phyloP scores from a whole-genome alignment of 148 eudicot species.

The Diospyros lotus region DNA sequence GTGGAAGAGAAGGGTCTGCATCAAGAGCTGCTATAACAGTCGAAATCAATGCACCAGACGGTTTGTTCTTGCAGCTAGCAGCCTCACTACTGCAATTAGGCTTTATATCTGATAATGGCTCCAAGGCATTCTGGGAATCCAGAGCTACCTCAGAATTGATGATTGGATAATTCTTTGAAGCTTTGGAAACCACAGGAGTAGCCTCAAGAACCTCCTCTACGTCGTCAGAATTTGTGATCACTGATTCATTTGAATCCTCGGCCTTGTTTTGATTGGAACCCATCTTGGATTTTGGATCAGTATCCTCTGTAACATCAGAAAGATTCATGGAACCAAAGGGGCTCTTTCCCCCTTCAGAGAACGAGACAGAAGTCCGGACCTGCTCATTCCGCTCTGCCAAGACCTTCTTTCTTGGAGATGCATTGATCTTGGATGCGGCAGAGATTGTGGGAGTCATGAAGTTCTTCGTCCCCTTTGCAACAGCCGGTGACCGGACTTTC shows the following conservation, averaged over 20 bases:
- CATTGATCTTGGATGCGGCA: slow-evolving; percentile 78
- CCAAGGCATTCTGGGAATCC: slow-evolving; percentile 19
- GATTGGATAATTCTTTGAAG: slow-evolving; percentile 21
- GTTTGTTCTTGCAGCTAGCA: slow-evolving; percentile 14
- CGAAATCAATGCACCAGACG: slow-evolving; percentile 25
- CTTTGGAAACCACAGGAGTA: slow-evolving; percentile 19
- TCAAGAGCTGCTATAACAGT: slow-evolving; percentile 58
- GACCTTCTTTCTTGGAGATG: slow-evolving; percentile 81
- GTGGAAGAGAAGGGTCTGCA: slow-evolving; percentile 63
- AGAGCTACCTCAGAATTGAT: slow-evolving; percentile 37
- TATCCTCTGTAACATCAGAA: slow-evolving; percentile 24
- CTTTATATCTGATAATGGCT: slow-evolving; percentile 20
- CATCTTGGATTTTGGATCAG: slow-evolving; percentile 17
- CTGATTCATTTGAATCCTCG: slow-evolving; percentile 6
- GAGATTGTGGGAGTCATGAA: slow-evolving; percentile 96
- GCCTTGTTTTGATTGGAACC: slow-evolving; percentile 13
- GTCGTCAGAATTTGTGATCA: slow-evolving; percentile 10
- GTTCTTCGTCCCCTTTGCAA: slow-evolving; percentile 46
- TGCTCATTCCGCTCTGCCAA: slow-evolving; percentile 82
- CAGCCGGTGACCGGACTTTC: slow-evolving; percentile 38
- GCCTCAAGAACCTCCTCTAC: slow-evolving; percentile 19
- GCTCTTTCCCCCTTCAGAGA: slow-evolving; percentile 49
- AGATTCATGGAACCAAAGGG: slow-evolving; percentile 34
- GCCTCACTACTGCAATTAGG: slow-evolving; percentile 19
- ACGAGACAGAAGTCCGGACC: slow-evolving; percentile 57